These are phyloP conservation scores for Guadua angustifolia DNA, from an alignment of 176 grass and related monocot species.

Conservation along the genomic window DNA sequence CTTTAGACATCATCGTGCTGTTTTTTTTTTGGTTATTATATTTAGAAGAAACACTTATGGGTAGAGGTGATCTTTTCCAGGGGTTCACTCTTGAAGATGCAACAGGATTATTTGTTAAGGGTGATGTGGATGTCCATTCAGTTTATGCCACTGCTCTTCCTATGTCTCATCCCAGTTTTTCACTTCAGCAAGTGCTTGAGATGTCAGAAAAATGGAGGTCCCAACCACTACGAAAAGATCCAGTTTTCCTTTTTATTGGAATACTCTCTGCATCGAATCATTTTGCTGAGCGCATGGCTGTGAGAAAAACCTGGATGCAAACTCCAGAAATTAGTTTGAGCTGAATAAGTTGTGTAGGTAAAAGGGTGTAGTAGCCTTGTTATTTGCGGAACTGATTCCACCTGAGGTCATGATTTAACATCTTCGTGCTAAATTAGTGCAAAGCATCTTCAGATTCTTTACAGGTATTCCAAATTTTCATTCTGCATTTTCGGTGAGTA, in stretches of 20 bases:
- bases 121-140: conserved; percentile 87
- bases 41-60: conserved; percentile 20
- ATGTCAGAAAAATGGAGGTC: conserved; percentile 95
- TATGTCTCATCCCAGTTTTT: conserved; percentile 90
- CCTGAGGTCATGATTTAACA: neutral
- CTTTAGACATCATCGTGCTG: conserved; percentile 13
- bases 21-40: conserved; percentile 17
- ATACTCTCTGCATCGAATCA: conserved; percentile 93
- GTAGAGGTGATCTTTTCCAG: conserved; percentile 56
- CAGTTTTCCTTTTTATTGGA: conserved; percentile 85
- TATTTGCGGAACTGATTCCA: neutral
- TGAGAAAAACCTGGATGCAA: conserved; percentile 99
- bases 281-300: conserved; percentile 95
- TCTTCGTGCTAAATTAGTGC: conserved; percentile 9
- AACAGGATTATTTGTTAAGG: conserved; percentile 89
- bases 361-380: neutral
- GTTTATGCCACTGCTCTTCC: conserved; percentile 91
- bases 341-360: neutral
- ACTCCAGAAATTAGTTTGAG: conserved; percentile 54
- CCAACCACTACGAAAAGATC: conserved; percentile 56
- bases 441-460: conserved; percentile 11
- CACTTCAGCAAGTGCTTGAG: conserved; percentile 90
- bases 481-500: conserved; percentile 14
- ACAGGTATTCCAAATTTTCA: conserved; percentile 15
- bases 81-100: conserved; percentile 98